Conservation (phyloP, 768 basidiomycete species). For the Lentinus brumalis region DNA sequence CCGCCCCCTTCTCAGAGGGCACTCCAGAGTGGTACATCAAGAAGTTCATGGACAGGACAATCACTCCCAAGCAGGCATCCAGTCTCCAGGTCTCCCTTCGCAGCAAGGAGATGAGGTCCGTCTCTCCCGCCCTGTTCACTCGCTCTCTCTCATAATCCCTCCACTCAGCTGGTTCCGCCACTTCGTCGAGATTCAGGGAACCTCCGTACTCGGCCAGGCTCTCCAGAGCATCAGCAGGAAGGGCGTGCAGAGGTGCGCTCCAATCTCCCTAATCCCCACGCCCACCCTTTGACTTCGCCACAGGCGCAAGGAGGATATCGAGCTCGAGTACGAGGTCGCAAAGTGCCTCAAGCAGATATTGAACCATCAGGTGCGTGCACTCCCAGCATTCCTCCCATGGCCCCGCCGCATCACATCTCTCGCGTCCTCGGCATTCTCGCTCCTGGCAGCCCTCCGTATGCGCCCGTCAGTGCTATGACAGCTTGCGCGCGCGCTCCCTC, state of each 20-base stretch:
- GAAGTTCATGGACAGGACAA: conserved; percentile 84
- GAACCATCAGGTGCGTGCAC: conserved; percentile 56
- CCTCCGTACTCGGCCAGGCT: conserved; percentile 79
- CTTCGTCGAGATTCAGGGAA: conserved; percentile 79
- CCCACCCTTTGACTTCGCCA: conserved; percentile 15
- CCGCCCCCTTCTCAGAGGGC: conserved; percentile 57
- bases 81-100: conserved; percentile 77
- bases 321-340: conserved; percentile 83
- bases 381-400: background rate
- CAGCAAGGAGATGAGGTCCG: conserved; percentile 79
- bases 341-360: conserved; percentile 86
- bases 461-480: too few species aligned
- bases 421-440: too few species aligned
- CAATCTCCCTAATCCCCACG: background rate
- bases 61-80: conserved; percentile 78
- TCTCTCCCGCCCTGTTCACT: background rate
- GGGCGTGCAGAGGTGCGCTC: conserved; percentile 57
- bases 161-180: conserved; percentile 73
- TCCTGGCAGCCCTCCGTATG: too few species aligned
- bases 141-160: background rate
- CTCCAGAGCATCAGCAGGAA: conserved; percentile 77
- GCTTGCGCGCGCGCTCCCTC: too few species aligned
- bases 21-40: conserved; percentile 93
- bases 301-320: conserved; percentile 65
- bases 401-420: too few species aligned